Evolutionary conservation across 2,329 filamentous ascomycete species (phyloP).

Genomic region (Claviceps maximensis): DNA sequence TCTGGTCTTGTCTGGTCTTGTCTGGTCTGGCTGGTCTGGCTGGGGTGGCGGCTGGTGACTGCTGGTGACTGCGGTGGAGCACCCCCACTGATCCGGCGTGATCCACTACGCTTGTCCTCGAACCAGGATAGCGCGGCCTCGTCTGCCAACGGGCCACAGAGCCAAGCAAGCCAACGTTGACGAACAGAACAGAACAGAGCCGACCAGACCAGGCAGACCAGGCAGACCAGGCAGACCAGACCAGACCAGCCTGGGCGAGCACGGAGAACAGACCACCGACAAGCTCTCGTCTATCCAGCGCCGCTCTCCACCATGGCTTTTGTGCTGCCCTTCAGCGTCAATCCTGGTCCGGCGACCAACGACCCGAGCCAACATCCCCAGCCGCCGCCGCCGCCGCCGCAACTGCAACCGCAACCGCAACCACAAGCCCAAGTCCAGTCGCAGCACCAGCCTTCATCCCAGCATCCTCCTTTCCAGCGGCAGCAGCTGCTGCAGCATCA

Average conservation of each 20-base stretch:
- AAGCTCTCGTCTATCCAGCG: neutral
- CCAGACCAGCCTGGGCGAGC: too few relatives aligned
- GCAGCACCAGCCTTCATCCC: slow-evolving; percentile 9
- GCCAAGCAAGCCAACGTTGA: neutral
- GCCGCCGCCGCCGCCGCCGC: neutral
- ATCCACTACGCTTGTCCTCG: neutral
- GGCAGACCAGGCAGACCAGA: too few relatives aligned
- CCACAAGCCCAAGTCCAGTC: neutral
- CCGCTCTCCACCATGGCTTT: slow-evolving; percentile 7
- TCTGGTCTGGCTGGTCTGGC: too few relatives aligned
- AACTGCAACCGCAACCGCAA: slow-evolving; percentile 1
- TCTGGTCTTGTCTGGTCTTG: too few relatives aligned
- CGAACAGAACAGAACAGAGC: neutral
- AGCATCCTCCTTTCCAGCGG: neutral
- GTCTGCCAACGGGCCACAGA: neutral
- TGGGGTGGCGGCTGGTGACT: too few relatives aligned
- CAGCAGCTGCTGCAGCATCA: slow-evolving; percentile 7
- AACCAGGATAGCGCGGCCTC: neutral
- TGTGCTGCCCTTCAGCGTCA: neutral
- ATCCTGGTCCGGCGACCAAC: neutral
- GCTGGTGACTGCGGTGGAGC: too few relatives aligned
- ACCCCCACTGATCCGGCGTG: neutral
- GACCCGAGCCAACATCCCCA: slow-evolving; percentile 5
- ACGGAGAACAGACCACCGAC: too few relatives aligned
- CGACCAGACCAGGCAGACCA: neutral